Evolutionary conservation across 768 basidiomycete species (phyloP).

Genomic region (Hygrocybe punicea): DNA sequence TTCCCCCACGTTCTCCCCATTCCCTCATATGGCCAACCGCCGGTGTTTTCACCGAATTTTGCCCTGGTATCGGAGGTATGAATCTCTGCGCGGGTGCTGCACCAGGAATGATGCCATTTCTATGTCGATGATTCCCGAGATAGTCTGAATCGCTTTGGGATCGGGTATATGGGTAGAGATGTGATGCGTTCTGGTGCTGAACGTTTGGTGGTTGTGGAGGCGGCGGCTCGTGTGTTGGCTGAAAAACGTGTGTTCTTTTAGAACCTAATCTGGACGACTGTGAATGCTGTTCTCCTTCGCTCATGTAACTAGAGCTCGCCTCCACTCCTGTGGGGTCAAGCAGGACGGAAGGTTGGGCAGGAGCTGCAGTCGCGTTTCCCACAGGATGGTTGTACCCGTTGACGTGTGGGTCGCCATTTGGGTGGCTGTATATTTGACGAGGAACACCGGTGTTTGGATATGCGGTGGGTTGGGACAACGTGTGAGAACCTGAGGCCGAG

Average conservation of each 20-base stretch:
- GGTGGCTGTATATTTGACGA: background rate
- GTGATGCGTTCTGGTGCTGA: background rate
- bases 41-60: constrained; percentile 3
- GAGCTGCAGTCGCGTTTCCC: background rate
- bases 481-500: background rate
- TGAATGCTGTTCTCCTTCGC: background rate
- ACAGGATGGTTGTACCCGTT: background rate
- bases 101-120: constrained; percentile 32
- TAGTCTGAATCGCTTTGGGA: constrained; percentile 5
- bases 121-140: constrained; percentile 11
- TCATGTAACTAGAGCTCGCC: background rate
- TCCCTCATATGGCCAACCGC: constrained; percentile 6
- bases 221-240: background rate
- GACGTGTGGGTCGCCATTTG: background rate
- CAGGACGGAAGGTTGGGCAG: background rate
- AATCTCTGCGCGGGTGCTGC: constrained; percentile 32
- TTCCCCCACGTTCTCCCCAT: constrained; percentile 2
- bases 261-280: constrained; percentile 1
- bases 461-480: background rate
- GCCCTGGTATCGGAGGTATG: constrained; percentile 18
- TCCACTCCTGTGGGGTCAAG: background rate
- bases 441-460: background rate
- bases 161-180: constrained; percentile 1
- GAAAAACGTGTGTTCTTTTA: background rate
- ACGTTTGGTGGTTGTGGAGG: background rate